Evolutionary conservation across 768 basidiomycete species (phyloP).

Genomic region (Ephemerocybe angulata): DNA sequence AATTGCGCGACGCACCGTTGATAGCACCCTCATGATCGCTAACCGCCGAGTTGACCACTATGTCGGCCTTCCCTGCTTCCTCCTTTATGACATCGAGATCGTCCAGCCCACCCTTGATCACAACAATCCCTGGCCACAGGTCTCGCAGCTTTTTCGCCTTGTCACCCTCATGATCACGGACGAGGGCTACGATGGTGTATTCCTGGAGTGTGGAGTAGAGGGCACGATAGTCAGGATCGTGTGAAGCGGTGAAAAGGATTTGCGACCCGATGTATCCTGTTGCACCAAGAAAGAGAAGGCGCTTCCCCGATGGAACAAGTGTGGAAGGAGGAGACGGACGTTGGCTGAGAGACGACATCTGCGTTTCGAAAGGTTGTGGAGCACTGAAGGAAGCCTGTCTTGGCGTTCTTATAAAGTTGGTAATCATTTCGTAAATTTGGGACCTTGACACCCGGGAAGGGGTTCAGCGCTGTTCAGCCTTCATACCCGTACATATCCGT

Average conservation of each 20-base stretch:
- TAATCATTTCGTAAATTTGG: too few relatives aligned
- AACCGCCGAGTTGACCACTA: conserved; percentile 39
- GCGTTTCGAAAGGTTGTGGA: too few relatives aligned
- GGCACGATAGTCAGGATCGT: conserved; percentile 18
- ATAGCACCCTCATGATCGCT: conserved; percentile 36
- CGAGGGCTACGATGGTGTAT: conserved; percentile 28
- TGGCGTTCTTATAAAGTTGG: too few relatives aligned
- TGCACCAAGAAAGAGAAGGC: conserved; percentile 43
- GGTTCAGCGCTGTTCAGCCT: too few relatives aligned
- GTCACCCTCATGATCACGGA: conserved; percentile 29
- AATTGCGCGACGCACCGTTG: conserved; percentile 21
- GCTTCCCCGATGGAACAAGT: too few relatives aligned
- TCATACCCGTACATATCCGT: too few relatives aligned
- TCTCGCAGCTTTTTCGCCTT: conserved; percentile 26
- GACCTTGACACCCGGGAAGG: too few relatives aligned
- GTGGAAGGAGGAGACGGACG: too few relatives aligned
- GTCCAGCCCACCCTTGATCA: conserved; percentile 37
- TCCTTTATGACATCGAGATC: conserved; percentile 33
- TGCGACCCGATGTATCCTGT: conserved; percentile 43
- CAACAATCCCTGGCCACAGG: conserved; percentile 30
- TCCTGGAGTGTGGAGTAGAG: conserved; percentile 25
- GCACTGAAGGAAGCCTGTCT: too few relatives aligned
- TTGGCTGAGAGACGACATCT: too few relatives aligned
- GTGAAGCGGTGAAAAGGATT: conserved; percentile 31
- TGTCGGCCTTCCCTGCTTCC: conserved; percentile 32